Evolutionary conservation across 345 rosid genomes (phyloP), one percentile per base, ranked within the genome.

Genomic region (Firmiana major): DNA sequence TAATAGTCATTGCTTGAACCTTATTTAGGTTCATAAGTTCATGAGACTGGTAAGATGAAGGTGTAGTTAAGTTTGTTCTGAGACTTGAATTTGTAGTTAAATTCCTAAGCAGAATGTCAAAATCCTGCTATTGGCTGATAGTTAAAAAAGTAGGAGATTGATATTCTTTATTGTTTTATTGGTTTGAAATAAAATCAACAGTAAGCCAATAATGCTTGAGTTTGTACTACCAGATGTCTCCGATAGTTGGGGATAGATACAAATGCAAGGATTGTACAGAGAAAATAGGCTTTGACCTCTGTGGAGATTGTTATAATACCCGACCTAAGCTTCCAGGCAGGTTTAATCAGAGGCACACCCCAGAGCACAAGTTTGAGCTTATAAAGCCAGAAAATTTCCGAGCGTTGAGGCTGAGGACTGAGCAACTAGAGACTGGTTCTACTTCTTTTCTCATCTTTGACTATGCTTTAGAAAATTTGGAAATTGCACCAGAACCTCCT

Each of bases 291-390:
- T 95, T 90, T 77, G 96, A 95, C 83, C 97, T 95, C 40, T 93
- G 99, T 78, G 88, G 90, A 80, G 90, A 86, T 66, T 95, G 97
- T 85, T 92, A 88, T 79, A 87, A 84, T 71, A 86, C 88, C 71
- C 59, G 77, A 63, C 84, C 88, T 7, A 89, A 85, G 80, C 86
- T 80, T 74, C 91, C 96, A 1, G 98, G 99, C 62, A 88, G 98
- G 63, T 95, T 95, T 82, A 95, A 93, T 82, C 97, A 95, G 83
- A 91, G 90, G 73, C 99, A 95, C 86, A 90, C 86, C 34, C 88
- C 94, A 21, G 96, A 92, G 40, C 99, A 95, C 79, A 86, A 78
- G 81, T 71, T 93, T 73, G 74, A 77, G 85, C 88, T 13, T 12
- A 69, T 75, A 0, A 40, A 70, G 24, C 34, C 34, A 31, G 4